These are phyloP conservation scores for Fusarium humuli DNA, from an alignment of 2,329 filamentous ascomycete genomes.

Conservation along the genomic window DNA sequence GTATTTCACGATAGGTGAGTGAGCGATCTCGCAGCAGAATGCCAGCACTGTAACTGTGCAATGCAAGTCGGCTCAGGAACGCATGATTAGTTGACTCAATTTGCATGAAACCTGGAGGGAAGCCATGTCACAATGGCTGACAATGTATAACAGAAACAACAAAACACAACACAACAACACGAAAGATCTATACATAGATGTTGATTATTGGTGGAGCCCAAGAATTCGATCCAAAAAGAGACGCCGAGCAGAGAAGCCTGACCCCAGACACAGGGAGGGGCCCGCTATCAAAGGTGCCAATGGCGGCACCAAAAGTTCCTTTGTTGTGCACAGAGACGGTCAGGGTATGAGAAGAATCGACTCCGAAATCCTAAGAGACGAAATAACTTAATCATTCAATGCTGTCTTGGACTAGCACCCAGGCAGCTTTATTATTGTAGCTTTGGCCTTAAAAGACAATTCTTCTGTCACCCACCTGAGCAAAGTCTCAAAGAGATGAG, in stretches of 20 bases:
- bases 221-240: slow-evolving; percentile 13
- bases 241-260: slow-evolving; percentile 20
- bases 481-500: slow-evolving; percentile 13
- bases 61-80: neutral
- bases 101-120: slow-evolving; percentile 10
- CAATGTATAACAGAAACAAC: slow-evolving; percentile 22
- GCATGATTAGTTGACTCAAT: slow-evolving; percentile 1
- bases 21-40: neutral
- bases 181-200: neutral
- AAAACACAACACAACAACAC: neutral
- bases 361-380: no score
- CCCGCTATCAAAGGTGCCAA: slow-evolving; percentile 47
- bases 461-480: neutral
- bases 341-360: no score
- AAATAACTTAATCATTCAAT: no score
- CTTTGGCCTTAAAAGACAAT: no score
- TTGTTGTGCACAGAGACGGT: neutral
- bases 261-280: slow-evolving; percentile 36
- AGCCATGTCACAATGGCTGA: slow-evolving; percentile 4
- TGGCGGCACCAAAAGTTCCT: slow-evolving; percentile 47
- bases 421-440: no score
- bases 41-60: neutral
- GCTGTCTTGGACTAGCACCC: no score
- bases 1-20: neutral
- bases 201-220: slow-evolving; percentile 17